A percentile compares a stretch with the other conserved stretches of the same genome.
Evolutionary conservation across 1,284 basidiomycete genomes (phyloP).

Genomic region (Sporisorium exsertum): DNA sequence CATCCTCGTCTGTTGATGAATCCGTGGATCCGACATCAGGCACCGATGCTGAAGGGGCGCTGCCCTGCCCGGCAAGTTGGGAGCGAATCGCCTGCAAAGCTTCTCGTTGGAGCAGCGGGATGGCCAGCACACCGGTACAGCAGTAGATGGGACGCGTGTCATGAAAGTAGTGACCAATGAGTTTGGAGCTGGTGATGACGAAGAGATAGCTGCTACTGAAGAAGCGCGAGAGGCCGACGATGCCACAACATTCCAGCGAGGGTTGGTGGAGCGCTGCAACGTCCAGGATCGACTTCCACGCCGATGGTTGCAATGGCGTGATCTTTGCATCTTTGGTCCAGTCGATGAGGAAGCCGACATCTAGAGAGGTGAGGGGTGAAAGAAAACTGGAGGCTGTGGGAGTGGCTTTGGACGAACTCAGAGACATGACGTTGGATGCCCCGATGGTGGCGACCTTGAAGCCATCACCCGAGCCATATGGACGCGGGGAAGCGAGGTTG

Average conservation of each 20-base stretch:
- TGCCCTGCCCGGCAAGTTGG: slow-evolving; percentile 24
- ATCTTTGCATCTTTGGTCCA: slow-evolving; percentile 45
- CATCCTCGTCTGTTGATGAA: slow-evolving; percentile 8
- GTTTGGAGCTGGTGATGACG: slow-evolving; percentile 56
- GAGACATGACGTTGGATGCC: slow-evolving; percentile 12
- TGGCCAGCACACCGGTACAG: slow-evolving; percentile 53
- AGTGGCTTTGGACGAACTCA: slow-evolving; percentile 7
- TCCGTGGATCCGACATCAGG: slow-evolving; percentile 1
- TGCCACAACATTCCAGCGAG: slow-evolving; percentile 40
- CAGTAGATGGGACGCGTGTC: slow-evolving; percentile 53
- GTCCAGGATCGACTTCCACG: slow-evolving; percentile 23
- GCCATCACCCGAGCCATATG: slow-evolving; percentile 43
- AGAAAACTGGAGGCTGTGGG: slow-evolving; percentile 8
- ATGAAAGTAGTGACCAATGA: slow-evolving; percentile 57
- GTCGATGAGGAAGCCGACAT: slow-evolving; percentile 41
- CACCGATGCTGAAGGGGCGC: background rate
- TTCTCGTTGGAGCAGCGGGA: slow-evolving; percentile 49
- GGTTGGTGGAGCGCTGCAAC: slow-evolving; percentile 11
- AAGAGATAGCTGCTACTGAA: slow-evolving; percentile 63
- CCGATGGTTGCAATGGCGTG: slow-evolving; percentile 22
- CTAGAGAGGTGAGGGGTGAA: slow-evolving; percentile 28
- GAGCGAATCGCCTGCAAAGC: slow-evolving; percentile 39
- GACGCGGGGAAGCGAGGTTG: background rate
- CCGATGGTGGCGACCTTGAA: slow-evolving; percentile 45
- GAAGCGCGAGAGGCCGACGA: slow-evolving; percentile 51